Percentiles rank a stretch among this genome's conserved stretches.
Conservation (phyloP, 108 stramenopile species). For the Fistulifera pelliculosa region DNA sequence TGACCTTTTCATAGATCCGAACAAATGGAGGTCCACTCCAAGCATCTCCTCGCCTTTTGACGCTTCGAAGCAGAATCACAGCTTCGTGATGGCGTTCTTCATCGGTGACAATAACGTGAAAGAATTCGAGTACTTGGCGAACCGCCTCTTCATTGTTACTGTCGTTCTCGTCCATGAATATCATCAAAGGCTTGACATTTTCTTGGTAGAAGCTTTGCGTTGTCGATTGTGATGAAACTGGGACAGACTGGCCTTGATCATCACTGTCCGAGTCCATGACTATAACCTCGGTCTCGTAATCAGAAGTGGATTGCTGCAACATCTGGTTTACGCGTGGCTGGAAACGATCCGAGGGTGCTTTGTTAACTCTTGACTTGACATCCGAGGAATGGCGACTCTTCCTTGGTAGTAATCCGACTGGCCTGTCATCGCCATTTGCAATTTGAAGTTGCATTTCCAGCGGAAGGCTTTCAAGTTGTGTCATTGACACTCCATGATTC, state of each 20-base stretch:
- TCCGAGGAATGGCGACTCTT: neutral
- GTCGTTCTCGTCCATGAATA: conserved; percentile 39
- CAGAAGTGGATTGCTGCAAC: conserved; percentile 3
- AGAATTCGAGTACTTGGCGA: conserved; percentile 32
- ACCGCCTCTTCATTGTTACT: conserved; percentile 19
- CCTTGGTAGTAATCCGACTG: conserved; percentile 9
- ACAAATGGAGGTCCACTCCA: conserved; percentile 27
- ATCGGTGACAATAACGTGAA: conserved; percentile 22
- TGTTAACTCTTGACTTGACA: neutral
- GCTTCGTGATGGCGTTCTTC: conserved; percentile 42
- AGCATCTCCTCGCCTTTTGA: conserved; percentile 33
- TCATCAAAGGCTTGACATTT: conserved; percentile 46
- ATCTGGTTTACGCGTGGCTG: neutral
- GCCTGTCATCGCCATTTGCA: conserved; percentile 38
- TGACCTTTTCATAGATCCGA: neutral
- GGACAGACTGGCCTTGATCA: neutral
- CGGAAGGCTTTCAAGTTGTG: conserved; percentile 49
- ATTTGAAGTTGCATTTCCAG: conserved; percentile 67
- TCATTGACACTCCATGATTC: conserved; percentile 30
- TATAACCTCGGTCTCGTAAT: conserved; percentile 1
- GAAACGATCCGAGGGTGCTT: neutral
- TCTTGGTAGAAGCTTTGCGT: conserved; percentile 28
- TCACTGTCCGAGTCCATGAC: neutral
- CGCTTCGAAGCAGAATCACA: conserved; percentile 34
- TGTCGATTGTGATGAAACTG: neutral